Percentiles rank a stretch among this genome's conserved stretches.
Conservation (phyloP, 208 protist genomes). For the Acanthamoeba sp. region DNA sequence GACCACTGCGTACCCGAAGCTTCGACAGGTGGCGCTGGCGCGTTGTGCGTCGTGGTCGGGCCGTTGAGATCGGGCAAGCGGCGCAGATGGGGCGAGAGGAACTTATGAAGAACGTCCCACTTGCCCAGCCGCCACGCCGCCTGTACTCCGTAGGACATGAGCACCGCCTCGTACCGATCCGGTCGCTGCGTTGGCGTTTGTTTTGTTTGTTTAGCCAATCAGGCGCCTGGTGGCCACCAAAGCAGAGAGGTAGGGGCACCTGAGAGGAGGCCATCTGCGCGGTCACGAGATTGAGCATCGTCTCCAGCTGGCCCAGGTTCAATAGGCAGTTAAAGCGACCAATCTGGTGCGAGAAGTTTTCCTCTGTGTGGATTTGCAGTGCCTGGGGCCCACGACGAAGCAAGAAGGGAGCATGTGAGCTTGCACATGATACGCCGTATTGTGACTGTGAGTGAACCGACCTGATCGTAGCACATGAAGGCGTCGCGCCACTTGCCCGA, state of each 20-base stretch:
- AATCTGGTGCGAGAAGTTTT: constrained; percentile 62
- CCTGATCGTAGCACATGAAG: constrained; percentile 79
- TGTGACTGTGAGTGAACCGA: too few relatives aligned
- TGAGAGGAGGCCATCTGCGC: constrained; percentile 51
- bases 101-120: constrained; percentile 86
- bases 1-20: not conserved
- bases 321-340: constrained; percentile 86
- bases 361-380: constrained; percentile 13
- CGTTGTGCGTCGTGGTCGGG: not conserved
- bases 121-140: constrained; percentile 89
- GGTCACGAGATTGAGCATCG: constrained; percentile 80
- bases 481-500: constrained; percentile 81
- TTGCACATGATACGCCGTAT: too few relatives aligned
- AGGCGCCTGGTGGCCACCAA: not conserved
- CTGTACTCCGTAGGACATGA: constrained; percentile 83
- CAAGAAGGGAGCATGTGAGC: too few relatives aligned
- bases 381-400: too few relatives aligned
- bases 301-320: constrained; percentile 89
- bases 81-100: constrained; percentile 22
- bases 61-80: not conserved
- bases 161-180: not conserved
- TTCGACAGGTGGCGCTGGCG: not conserved
- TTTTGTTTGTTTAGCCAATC: not conserved
- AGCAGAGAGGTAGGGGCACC: not conserved
- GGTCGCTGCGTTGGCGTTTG: not conserved